phyloP scores from a whole-genome alignment of 306 rosid genomes.

The Lathyrus aphaca region DNA sequence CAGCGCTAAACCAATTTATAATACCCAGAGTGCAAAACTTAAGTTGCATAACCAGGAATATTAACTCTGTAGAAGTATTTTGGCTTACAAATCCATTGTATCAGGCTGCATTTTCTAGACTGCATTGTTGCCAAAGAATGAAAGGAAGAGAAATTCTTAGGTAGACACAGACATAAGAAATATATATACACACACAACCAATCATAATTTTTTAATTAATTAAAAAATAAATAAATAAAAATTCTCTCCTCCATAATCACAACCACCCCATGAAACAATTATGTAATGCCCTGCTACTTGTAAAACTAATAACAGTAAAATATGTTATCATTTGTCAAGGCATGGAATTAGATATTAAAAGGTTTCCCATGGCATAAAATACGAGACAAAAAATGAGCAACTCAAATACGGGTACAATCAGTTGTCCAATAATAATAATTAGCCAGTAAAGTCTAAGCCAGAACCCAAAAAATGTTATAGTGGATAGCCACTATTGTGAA shows the following conservation, averaged over 20 bases:
- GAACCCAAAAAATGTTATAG: no score
- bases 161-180: no score
- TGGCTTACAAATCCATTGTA: neutral
- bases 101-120: neutral
- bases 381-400: neutral
- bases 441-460: neutral
- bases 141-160: no score
- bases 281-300: neutral
- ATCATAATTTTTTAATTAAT: no score
- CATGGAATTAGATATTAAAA: slow-evolving; percentile 17
- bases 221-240: no score
- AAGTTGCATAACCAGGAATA: neutral
- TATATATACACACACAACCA: no score
- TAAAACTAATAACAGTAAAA: slow-evolving; percentile 17
- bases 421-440: neutral
- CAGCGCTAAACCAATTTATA: neutral
- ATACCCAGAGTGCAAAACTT: neutral
- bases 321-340: slow-evolving; percentile 4
- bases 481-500: no score
- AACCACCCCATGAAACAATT: neutral
- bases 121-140: neutral
- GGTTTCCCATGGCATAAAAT: slow-evolving; percentile 11
- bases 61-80: neutral
- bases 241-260: no score
- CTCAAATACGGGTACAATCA: neutral